Percentiles rank a stretch among this genome's conserved stretches.
Conservation (phyloP, 176 grass and related monocot species). For the Musa troglodytarum region DNA sequence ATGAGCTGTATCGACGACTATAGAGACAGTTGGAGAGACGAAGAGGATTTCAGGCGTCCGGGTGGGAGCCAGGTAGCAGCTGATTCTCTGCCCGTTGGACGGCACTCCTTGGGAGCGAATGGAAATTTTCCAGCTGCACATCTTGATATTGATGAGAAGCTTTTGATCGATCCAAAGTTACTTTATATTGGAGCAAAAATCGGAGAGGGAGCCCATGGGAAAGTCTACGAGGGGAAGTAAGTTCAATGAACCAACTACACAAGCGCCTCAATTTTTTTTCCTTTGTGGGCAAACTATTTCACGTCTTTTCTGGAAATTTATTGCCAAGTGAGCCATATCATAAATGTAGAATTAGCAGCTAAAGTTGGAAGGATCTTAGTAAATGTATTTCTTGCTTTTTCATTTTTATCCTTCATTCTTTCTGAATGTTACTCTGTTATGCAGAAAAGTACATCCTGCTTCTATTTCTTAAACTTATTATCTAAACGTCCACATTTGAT, state of each 20-base stretch:
- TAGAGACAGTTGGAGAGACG: conserved; percentile 12
- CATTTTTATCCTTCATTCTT: background rate
- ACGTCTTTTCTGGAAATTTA: background rate
- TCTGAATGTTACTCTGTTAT: background rate
- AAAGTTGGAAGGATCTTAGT: background rate
- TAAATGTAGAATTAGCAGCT: background rate
- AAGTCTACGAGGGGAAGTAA: conserved; percentile 54
- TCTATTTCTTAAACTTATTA: background rate
- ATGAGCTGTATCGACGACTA: conserved; percentile 18
- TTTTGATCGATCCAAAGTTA: conserved; percentile 38
- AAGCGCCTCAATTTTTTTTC: background rate
- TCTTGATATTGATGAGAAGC: conserved; percentile 36
- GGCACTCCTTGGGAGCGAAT: conserved; percentile 24
- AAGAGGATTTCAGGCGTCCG: conserved; percentile 14
- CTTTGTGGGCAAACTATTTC: background rate
- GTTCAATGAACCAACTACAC: conserved; percentile 3
- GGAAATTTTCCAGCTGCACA: conserved; percentile 8
- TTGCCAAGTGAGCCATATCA: background rate
- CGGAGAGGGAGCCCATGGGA: conserved; percentile 51
- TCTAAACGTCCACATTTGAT: too few species aligned
- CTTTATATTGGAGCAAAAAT: conserved; percentile 48
- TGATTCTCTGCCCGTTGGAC: conserved; percentile 30
- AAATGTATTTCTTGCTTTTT: background rate
- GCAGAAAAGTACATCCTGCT: background rate
- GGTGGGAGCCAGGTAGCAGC: conserved; percentile 19